Evolutionary conservation across 2,329 filamentous ascomycete genomes (phyloP).

Genomic region (Penicillium brevicompactum): DNA sequence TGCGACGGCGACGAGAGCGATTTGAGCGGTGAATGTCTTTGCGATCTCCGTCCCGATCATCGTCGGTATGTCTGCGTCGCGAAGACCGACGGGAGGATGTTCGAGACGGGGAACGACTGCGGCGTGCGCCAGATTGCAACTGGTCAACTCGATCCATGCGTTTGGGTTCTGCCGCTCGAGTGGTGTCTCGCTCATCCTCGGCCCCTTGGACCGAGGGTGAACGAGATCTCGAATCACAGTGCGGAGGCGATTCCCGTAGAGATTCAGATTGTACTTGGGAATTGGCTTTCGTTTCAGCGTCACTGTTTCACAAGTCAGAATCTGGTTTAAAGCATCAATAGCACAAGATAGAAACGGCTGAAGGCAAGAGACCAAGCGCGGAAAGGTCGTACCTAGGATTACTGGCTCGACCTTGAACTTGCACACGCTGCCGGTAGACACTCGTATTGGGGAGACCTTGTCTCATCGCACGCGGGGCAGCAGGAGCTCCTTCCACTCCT

Average conservation of each 20-base stretch:
- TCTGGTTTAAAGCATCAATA: neutral
- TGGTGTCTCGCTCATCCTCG: constrained; percentile 38
- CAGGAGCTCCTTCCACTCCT: constrained; percentile 73
- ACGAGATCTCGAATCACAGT: constrained; percentile 56
- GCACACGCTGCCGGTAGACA: constrained; percentile 64
- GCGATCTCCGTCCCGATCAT: constrained; percentile 53
- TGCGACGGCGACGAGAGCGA: constrained; percentile 55
- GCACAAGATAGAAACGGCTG: too few relatives aligned
- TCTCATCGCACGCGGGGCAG: constrained; percentile 91
- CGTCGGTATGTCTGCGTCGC: constrained; percentile 58
- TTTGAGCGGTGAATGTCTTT: constrained; percentile 47
- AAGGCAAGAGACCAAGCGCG: neutral
- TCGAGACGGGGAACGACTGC: constrained; percentile 67
- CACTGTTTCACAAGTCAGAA: constrained; percentile 1
- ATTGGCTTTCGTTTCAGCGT: neutral
- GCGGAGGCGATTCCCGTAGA: constrained; percentile 42
- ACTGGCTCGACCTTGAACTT: constrained; percentile 35
- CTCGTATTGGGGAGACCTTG: constrained; percentile 84
- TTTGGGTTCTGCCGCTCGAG: constrained; percentile 41
- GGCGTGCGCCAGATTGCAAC: constrained; percentile 45
- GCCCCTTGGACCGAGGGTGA: constrained; percentile 44
- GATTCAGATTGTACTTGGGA: neutral
- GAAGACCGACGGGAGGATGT: constrained; percentile 59
- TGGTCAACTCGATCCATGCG: constrained; percentile 46
- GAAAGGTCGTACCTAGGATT: constrained; percentile 1